phyloP scores from a whole-genome alignment of 257 asterid species.

The Jacaranda mimosifolia region DNA sequence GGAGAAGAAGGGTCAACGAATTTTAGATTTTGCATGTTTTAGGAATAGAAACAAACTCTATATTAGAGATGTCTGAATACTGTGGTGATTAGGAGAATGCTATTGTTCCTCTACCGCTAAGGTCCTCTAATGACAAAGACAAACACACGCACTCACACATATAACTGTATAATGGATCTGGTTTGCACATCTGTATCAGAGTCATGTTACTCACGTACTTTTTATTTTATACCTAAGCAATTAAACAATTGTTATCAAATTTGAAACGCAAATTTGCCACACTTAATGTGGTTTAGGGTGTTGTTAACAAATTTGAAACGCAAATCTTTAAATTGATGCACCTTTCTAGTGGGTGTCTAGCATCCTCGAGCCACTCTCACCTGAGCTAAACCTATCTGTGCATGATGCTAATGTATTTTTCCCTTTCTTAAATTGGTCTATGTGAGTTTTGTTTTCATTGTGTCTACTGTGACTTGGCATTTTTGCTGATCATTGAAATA shows the following conservation, averaged over 20 bases:
- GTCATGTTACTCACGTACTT: too few species aligned
- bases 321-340: background rate
- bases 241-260: background rate
- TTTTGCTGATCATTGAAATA: background rate
- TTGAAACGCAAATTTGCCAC: background rate
- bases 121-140: background rate
- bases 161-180: background rate
- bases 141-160: constrained; percentile 1
- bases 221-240: background rate
- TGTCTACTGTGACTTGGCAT: too few species aligned
- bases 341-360: background rate
- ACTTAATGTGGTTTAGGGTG: background rate
- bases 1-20: background rate
- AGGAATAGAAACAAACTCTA: background rate
- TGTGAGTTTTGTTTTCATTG: too few species aligned
- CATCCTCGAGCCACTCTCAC: background rate
- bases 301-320: background rate
- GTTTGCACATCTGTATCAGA: background rate
- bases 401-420: background rate
- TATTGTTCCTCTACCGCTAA: background rate
- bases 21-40: constrained; percentile 6
- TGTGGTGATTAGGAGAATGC: background rate
- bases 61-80: background rate
- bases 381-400: background rate
- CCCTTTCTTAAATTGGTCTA: background rate